Conservation (phyloP, 2,329 filamentous ascomycete species). For the Sclerotinia trifoliorum region DNA sequence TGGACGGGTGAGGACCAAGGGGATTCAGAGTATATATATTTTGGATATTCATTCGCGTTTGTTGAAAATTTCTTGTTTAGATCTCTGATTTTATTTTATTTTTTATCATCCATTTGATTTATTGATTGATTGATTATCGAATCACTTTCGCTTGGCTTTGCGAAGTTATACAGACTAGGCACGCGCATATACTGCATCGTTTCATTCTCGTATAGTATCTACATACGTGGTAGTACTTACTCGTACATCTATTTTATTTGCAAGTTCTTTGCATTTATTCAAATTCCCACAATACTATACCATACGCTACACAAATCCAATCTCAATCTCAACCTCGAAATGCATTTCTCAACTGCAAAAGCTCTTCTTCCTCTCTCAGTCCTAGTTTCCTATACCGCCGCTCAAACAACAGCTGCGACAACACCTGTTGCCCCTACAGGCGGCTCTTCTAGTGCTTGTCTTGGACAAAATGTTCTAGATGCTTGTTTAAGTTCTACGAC, state of each 20-base stretch:
- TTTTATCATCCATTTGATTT: too few relatives aligned
- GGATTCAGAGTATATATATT: not conserved
- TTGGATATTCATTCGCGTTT: not conserved
- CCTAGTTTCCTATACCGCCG: slow-evolving; percentile 36
- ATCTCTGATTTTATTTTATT: not conserved
- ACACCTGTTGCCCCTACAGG: slow-evolving; percentile 18
- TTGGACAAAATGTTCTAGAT: slow-evolving; percentile 43
- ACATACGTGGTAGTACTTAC: not conserved
- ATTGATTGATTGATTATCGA: too few relatives aligned
- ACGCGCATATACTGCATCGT: too few relatives aligned
- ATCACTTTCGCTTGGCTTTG: not conserved
- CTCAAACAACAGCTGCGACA: slow-evolving; percentile 29
- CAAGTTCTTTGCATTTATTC: not conserved
- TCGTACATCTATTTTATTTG: not conserved
- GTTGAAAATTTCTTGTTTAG: not conserved
- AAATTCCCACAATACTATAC: not conserved
- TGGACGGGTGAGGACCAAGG: not conserved
- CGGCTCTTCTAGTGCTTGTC: slow-evolving; percentile 33
- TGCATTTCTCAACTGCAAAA: slow-evolving; percentile 23
- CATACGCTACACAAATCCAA: not conserved
- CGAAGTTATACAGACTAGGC: slow-evolving; percentile 5
- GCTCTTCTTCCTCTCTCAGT: slow-evolving; percentile 32
- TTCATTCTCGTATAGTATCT: not conserved
- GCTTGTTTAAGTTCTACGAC: slow-evolving; percentile 42
- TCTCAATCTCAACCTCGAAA: slow-evolving; percentile 6